Evolutionary conservation across 306 rosid genomes (phyloP), one percentile per base, ranked within the genome.

Genomic region (Hippophae rhamnoides): DNA sequence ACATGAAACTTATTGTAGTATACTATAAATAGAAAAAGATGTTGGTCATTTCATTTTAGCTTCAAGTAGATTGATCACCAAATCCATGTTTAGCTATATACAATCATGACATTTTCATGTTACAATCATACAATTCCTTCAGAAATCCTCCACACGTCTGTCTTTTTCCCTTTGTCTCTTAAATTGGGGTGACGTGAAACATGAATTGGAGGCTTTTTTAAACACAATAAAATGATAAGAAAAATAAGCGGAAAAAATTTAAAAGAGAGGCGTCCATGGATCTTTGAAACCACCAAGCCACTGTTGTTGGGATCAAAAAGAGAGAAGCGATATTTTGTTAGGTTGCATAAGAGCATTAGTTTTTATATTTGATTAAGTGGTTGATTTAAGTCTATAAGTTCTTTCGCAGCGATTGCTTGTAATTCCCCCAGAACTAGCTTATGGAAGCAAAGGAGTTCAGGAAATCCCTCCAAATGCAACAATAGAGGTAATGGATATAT

Each of bases 391-490:
- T 6, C 40, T 72, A 41, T 59, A 60, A 60, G 42, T 6, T 43
- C 67, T 59, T 18, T 76, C 76, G 71, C 89, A 92, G 96, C 61
- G 96, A 61, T 52, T 92, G 68, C 66, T 84, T 23, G 79, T 92
- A 66, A 89, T 92, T 67, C 98, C 96, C 63, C 98, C 96, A 10
- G 79, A 92, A 75, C 82, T 92, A 56, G 96, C 98, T 9, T 85
- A 83, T 65, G 98, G 98, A 73, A 83, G 83, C 68, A 85, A 75
- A 67, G 95, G 96, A 72, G 76, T 92, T 52, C 95, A 85, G 58
- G 98, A 92, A 79, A 92, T 92, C 64, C 98, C 96, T 69, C 98
- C 98, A 60, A 87, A 92, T 61, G 94, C 95, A 68, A 92, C 87
- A 54, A 92, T 92, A 68, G 95, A 85, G 96, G 98, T 87, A 68